These are phyloP conservation scores for Crotalaria pallida DNA, from an alignment of 306 rosid species.

Conservation along the genomic window DNA sequence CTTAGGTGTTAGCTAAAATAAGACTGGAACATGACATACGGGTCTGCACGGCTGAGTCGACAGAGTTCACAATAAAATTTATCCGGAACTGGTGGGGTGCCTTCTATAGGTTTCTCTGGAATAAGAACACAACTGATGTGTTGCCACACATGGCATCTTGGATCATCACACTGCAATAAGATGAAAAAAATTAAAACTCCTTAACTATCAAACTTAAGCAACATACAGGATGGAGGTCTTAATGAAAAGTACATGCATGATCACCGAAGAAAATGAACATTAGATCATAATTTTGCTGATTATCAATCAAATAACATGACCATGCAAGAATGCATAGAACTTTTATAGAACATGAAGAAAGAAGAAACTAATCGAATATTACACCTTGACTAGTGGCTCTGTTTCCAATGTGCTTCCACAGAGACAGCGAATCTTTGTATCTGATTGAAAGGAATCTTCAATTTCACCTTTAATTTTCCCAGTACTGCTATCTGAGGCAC, in stretches of 20 bases:
- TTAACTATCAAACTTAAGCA: neutral
- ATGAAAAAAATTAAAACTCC: slow-evolving; percentile 9
- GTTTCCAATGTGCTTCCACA: slow-evolving; percentile 81
- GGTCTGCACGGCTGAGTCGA: slow-evolving; percentile 94
- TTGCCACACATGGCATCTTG: slow-evolving; percentile 86
- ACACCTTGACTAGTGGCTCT: slow-evolving; percentile 84
- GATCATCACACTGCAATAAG: slow-evolving; percentile 85
- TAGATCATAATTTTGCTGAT: neutral
- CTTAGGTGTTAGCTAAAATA: slow-evolving; percentile 19
- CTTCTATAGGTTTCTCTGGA: slow-evolving; percentile 83
- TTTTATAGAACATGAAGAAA: slow-evolving; percentile 2
- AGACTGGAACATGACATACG: slow-evolving; percentile 55
- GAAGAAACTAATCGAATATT: slow-evolving; percentile 11
- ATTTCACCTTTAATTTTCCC: slow-evolving; percentile 75
- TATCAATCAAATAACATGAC: neutral
- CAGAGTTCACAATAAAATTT: slow-evolving; percentile 82
- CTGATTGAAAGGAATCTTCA: slow-evolving; percentile 68
- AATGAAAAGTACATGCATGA: neutral
- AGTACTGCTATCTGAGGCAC: slow-evolving; percentile 73
- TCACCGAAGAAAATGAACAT: neutral
- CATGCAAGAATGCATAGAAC: neutral
- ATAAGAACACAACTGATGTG: slow-evolving; percentile 84
- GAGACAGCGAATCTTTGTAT: slow-evolving; percentile 74
- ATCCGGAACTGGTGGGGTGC: slow-evolving; percentile 63
- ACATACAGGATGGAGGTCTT: slow-evolving; percentile 7